Base-by-base conservation (phyloP, 306 rosid genomes). In the Vigna mungo region DNA sequence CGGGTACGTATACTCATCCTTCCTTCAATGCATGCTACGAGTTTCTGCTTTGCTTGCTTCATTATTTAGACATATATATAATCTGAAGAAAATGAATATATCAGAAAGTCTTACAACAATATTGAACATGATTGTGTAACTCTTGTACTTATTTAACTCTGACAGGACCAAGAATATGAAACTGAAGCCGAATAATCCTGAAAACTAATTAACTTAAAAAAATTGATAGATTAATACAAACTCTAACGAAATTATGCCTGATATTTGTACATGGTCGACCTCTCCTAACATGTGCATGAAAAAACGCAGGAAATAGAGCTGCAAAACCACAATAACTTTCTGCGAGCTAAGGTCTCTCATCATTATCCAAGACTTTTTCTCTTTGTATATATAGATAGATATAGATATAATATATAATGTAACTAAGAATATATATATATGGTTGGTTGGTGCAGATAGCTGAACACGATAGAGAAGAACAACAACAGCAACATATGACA, bases 271-370 rank as follows among this genome's bases (percentile, higher is more conserved):
- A 4, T 52, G 15, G 2, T 46, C 27, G 43, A n/a, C 7, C 17
- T 21, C 46, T 62, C 53, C 62, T 64, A 54, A 68, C 49, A 43
- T 23, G 12, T 41, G 5, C 5, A 17, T 32, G 18, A 16, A 21
- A 16, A 30, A 15, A 39, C 75, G 86, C 91, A 93, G 97, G 97
- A 93, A 77, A 74, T 85, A 11, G 97, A 93, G 81, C 87, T 93
- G 77, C 92, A 93, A 71, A 89, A 86, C 78, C 91, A 89, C 68
- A 93, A 93, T 55, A 93, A 89, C 68, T 87, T 78, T 79, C 92
- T 93, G 79, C 80, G 96, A 80, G 84, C 91, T 68, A 89, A 93
- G 94, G 97, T 89, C 14, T 72, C 36, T 77, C 32, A 30, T 73
- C 25, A 53, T 86, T 10, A 25, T 20, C 3, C 53, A 27, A 60